These are phyloP conservation scores for Penicillium arizonense DNA, from an alignment of 495 filamentous ascomycete species.

Conservation along the genomic window DNA sequence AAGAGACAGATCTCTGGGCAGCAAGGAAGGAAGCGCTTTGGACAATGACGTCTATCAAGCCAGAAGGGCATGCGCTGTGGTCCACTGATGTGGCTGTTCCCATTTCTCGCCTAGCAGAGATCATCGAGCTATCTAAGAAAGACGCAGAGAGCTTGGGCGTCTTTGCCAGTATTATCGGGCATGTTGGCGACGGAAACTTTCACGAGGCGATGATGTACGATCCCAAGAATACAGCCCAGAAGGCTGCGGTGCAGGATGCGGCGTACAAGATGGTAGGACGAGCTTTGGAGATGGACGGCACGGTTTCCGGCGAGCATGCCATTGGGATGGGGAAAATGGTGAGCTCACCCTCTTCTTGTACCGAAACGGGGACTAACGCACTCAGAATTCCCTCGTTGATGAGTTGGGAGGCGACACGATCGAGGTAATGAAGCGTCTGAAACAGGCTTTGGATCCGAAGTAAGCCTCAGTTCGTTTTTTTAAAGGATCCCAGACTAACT, in stretches of 20 bases:
- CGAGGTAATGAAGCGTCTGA: conserved; percentile 81
- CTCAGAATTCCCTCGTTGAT: conserved; percentile 51
- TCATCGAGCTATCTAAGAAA: conserved; percentile 85
- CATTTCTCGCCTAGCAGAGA: conserved; percentile 79
- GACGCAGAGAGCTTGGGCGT: conserved; percentile 81
- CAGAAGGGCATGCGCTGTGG: conserved; percentile 61
- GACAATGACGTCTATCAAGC: conserved; percentile 52
- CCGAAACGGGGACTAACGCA: conserved; percentile 79
- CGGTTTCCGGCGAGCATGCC: conserved; percentile 41
- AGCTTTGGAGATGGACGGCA: conserved; percentile 89
- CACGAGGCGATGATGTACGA: conserved; percentile 89
- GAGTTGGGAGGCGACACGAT: conserved; percentile 55
- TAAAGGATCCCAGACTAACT: too few relatives aligned
- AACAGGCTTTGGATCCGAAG: conserved; percentile 75
- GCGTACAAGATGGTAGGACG: conserved; percentile 87
- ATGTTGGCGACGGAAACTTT: conserved; percentile 91
- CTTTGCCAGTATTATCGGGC: conserved; percentile 82
- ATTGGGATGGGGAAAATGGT: background rate
- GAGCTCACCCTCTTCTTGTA: conserved; percentile 7
- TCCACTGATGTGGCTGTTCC: conserved; percentile 90
- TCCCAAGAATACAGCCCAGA: conserved; percentile 61
- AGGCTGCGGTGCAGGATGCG: conserved; percentile 68
- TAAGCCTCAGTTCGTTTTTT: too few relatives aligned
- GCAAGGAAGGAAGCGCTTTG: conserved; percentile 86
- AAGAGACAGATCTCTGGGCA: conserved; percentile 66